These are phyloP conservation scores for Mimosa bimucronata DNA, from an alignment of 306 rosid genomes.

Conservation along the genomic window DNA sequence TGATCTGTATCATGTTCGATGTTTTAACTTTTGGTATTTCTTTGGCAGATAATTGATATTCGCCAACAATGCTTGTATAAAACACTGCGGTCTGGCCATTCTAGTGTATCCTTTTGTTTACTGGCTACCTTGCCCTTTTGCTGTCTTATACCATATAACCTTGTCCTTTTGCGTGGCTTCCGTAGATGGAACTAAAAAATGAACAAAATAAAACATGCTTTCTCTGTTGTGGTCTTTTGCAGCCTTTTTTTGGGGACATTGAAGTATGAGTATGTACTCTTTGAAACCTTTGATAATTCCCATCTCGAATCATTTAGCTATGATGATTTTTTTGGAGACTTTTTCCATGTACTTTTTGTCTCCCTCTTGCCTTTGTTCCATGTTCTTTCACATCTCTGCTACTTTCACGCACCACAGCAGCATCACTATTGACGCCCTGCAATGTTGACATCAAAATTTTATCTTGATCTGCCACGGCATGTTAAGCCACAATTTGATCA, in stretches of 20 bases:
- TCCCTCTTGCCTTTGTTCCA: background rate
- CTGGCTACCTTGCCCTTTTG: too few species aligned
- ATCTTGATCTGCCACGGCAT: background rate
- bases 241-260: background rate
- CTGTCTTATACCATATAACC: background rate
- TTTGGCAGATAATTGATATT: constrained; percentile 89
- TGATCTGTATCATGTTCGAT: constrained; percentile 11
- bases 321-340: background rate
- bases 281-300: background rate
- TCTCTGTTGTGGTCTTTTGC: background rate
- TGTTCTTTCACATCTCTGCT: background rate
- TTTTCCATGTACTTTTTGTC: background rate
- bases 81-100: constrained; percentile 87
- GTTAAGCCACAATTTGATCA: background rate
- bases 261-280: background rate
- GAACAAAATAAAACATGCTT: background rate
- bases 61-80: constrained; percentile 75
- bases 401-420: background rate
- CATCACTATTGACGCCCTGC: background rate
- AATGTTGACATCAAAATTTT: background rate
- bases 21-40: constrained; percentile 38
- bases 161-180: constrained; percentile 27
- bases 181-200: constrained; percentile 22
- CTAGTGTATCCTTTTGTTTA: constrained; percentile 74
- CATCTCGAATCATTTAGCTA: background rate